A percentile compares a stretch with the other conserved stretches of the same genome.
Conservation (phyloP, 2,329 filamentous ascomycete species). For the Ceratocystiopsis minuta region DNA sequence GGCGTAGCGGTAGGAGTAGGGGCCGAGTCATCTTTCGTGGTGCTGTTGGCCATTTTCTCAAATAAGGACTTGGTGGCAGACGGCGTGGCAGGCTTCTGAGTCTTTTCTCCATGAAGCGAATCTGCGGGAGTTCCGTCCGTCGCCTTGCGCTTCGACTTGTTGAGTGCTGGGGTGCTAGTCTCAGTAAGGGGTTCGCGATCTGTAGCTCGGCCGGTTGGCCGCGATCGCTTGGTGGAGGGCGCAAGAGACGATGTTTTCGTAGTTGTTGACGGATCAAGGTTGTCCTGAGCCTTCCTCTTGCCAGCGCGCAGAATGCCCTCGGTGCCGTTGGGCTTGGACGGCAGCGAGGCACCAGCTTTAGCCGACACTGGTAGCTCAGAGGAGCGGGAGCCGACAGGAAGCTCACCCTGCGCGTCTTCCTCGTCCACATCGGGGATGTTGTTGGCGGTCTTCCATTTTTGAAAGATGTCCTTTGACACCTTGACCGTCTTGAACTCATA, state of each 20-base stretch:
- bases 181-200: slow-evolving; percentile 22
- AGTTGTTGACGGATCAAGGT: slow-evolving; percentile 22
- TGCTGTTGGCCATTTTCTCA: slow-evolving; percentile 37
- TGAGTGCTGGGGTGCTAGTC: slow-evolving; percentile 17
- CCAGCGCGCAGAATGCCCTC: slow-evolving; percentile 15
- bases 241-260: slow-evolving; percentile 16
- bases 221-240: slow-evolving; percentile 29
- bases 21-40: slow-evolving; percentile 15
- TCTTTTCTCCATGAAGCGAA: slow-evolving; percentile 31
- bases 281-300: slow-evolving; percentile 41
- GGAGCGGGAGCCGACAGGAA: too few species aligned
- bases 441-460: slow-evolving; percentile 39
- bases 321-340: slow-evolving; percentile 14
- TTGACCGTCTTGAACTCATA: slow-evolving; percentile 47
- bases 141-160: slow-evolving; percentile 35
- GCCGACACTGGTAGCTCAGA: neutral
- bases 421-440: slow-evolving; percentile 33
- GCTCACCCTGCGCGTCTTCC: slow-evolving; percentile 15
- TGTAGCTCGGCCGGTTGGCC: slow-evolving; percentile 14
- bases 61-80: slow-evolving; percentile 38
- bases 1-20: slow-evolving; percentile 7
- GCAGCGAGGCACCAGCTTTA: neutral
- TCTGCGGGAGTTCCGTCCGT: slow-evolving; percentile 24
- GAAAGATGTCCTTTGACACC: slow-evolving; percentile 37
- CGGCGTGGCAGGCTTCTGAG: slow-evolving; percentile 28